These are phyloP conservation scores for Scutellaria minor DNA, from an alignment of 257 asterid genomes.

Conservation along the genomic window DNA sequence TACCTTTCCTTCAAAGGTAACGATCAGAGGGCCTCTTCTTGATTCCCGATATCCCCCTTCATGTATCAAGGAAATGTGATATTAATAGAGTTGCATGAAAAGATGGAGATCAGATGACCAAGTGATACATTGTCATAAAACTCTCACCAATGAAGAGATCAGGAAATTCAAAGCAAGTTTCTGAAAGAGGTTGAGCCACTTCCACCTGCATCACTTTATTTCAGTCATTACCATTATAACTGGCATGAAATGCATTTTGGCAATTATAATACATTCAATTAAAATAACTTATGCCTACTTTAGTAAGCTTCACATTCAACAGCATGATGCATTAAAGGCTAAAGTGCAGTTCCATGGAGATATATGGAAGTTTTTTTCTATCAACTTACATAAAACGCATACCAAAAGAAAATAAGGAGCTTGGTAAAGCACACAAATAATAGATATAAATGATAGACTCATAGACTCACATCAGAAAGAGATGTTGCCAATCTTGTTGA, in stretches of 20 bases:
- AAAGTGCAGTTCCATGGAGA: background rate
- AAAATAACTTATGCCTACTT: too few relatives aligned
- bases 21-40: constrained; percentile 64
- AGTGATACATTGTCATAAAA: background rate
- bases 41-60: constrained; percentile 66
- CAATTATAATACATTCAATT: background rate
- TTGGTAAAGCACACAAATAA: constrained; percentile 3
- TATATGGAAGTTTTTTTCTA: background rate
- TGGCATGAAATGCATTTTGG: background rate
- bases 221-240: background rate
- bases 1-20: constrained; percentile 72
- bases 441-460: background rate
- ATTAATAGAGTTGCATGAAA: constrained; percentile 6
- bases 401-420: background rate
- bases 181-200: constrained; percentile 65
- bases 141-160: constrained; percentile 66
- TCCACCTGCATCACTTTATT: constrained; percentile 39
- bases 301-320: too few relatives aligned
- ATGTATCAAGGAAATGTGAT: constrained; percentile 29
- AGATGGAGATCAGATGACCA: background rate
- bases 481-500: constrained; percentile 60
- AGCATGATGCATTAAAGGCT: too few relatives aligned
- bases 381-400: too few relatives aligned
- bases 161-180: constrained; percentile 56
- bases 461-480: constrained; percentile 69